Base-by-base conservation (phyloP, 2,329 filamentous ascomycete species). In the Neofusicoccum sp. region DNA sequence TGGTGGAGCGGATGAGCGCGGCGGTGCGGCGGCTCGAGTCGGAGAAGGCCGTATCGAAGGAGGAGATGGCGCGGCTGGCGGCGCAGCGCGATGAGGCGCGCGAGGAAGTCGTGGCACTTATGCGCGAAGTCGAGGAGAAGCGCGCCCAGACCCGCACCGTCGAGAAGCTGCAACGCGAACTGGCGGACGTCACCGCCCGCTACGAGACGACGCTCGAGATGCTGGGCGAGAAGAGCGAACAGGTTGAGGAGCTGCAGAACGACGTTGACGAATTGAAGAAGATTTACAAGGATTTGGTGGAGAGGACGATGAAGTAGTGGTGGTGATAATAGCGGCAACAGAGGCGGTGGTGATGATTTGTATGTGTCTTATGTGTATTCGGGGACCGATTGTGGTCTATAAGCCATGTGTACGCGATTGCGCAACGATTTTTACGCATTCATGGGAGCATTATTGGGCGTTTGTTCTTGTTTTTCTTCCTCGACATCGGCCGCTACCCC, bases 141-240 rank as follows among this genome's bases (percentile, higher is more conserved):
- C 84, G 85, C 65, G 77, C 75, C 1, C 84, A 85, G 2, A 84
- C 86, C 12, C 74, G 79, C 57, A 85, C 82, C 62, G 83, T 92
- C 0, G 78, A 80, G 20, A 81, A 83, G 62, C 74, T 97, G 12
- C 88, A 96, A 73, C 78, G 76, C 47, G 84, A 91, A 66, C 79
- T 96, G 53, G 78, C 77, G 30, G 84, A 85, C 43, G 79, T 97
- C 65, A 87, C 90, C 69, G 80, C 85, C 64, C 83, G 93, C 68
- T 96, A 98, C 72, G 87, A 96, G 72, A 95, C 92, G 12, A 96
- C 91, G 62, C 80, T 99, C 58, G 93, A 98, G 78, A 88, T 98
- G 86, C 78, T 99, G 61, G 95, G 95, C 1, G 95, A 99, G 83
- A 96, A 96, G 84, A 96, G 91, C 74, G 95, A 99, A 80, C 80